A percentile compares a stretch with the other conserved stretches of the same genome.
phyloP scores from a whole-genome alignment of 352 stramenopile species.

The Pythium guiyangense region DNA sequence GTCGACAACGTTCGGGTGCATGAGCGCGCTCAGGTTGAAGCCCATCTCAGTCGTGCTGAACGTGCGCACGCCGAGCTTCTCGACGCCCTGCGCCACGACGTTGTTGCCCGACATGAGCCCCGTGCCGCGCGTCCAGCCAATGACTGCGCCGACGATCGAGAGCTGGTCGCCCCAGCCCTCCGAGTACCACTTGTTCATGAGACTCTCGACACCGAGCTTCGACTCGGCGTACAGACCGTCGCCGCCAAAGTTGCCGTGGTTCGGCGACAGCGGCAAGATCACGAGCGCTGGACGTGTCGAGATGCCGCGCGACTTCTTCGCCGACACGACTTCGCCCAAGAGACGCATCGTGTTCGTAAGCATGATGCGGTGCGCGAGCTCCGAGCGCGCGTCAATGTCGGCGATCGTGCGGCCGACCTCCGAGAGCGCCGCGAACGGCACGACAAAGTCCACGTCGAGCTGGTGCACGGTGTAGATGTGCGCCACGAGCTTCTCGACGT shows the following conservation, averaged over 20 bases:
- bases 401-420: conserved; percentile 74
- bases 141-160: conserved; percentile 78
- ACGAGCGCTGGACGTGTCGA: no score
- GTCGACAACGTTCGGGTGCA: conserved; percentile 78
- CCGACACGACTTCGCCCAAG: conserved; percentile 79
- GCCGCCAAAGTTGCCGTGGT: no score
- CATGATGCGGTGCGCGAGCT: conserved; percentile 86
- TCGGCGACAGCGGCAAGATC: no score
- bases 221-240: no score
- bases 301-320: no score
- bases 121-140: conserved; percentile 85
- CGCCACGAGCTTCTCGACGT: conserved; percentile 60
- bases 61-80: conserved; percentile 72
- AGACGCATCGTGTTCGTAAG: conserved; percentile 84
- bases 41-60: conserved; percentile 87
- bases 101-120: conserved; percentile 90
- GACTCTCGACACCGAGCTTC: no score
- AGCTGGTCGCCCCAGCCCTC: conserved; percentile 86
- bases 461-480: conserved; percentile 84
- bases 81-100: conserved; percentile 71
- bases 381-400: conserved; percentile 76
- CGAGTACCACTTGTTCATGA: no score
- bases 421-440: conserved; percentile 84
- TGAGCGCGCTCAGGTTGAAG: conserved; percentile 83
- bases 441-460: conserved; percentile 82